Conservation (phyloP, 495 filamentous ascomycete species). For the Talaromyces trachyspermus region DNA sequence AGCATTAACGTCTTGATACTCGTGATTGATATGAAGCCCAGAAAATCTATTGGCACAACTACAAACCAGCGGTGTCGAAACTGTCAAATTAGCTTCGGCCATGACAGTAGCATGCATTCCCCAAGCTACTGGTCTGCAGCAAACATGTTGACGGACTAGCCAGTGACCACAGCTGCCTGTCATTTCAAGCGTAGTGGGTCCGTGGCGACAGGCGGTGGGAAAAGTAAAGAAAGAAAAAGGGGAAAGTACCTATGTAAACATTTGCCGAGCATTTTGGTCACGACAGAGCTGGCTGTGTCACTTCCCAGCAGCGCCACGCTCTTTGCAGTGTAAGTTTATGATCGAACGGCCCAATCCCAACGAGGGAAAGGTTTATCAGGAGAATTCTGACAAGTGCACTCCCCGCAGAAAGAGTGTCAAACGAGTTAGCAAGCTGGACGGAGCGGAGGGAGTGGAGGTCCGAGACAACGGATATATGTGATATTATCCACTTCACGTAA, state of each 20-base stretch:
- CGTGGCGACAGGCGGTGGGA: not conserved
- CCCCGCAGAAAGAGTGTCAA: no score
- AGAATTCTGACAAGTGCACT: not conserved
- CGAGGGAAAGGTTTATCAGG: no score
- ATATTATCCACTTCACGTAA: no score
- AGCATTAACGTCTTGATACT: not conserved
- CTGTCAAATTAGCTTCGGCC: constrained; percentile 2
- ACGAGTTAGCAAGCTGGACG: no score
- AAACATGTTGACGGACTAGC: not conserved
- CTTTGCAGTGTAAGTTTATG: not conserved
- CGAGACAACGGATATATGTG: no score
- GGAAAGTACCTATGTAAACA: not conserved
- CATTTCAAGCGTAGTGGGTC: no score
- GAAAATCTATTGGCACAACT: not conserved
- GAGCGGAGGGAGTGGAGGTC: no score
- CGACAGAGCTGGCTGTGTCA: not conserved
- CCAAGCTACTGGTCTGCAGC: constrained; percentile 1
- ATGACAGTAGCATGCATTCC: not conserved
- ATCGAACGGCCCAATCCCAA: no score
- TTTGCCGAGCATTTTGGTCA: not conserved
- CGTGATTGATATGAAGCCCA: not conserved
- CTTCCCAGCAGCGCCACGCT: constrained; percentile 2
- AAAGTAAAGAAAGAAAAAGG: not conserved
- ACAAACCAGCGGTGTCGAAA: constrained; percentile 3
- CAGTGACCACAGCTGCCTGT: not conserved